phyloP scores from a whole-genome alignment of 352 stramenopile genomes.

The Pythium diclinum region DNA sequence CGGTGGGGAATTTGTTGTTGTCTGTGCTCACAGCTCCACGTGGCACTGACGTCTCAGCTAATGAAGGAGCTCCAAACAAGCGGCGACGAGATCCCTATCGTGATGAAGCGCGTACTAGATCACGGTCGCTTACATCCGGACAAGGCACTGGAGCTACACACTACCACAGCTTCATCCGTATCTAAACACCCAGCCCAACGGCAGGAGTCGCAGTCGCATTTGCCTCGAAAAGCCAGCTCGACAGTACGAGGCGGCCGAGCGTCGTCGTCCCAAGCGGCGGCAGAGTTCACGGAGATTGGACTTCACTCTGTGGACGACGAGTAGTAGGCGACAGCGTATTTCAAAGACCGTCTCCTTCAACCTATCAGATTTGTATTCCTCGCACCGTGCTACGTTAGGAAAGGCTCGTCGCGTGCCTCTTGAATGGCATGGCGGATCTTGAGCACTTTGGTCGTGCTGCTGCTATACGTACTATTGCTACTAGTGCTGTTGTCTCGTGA shows the following conservation, averaged over 20 bases:
- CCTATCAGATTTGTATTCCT: not conserved
- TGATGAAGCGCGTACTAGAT: slow-evolving; percentile 61
- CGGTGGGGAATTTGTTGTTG: not conserved
- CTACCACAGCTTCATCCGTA: not conserved
- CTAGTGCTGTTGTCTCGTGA: not conserved
- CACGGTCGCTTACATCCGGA: slow-evolving; percentile 36
- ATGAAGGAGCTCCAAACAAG: slow-evolving; percentile 43
- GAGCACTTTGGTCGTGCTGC: slow-evolving; percentile 40
- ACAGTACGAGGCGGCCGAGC: slow-evolving; percentile 9
- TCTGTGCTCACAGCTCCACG: slow-evolving; percentile 34
- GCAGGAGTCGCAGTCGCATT: not conserved
- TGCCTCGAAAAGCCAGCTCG: slow-evolving; percentile 2
- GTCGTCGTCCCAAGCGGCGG: slow-evolving; percentile 27
- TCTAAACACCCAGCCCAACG: not conserved
- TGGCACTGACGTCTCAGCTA: slow-evolving; percentile 40
- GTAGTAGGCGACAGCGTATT: not conserved
- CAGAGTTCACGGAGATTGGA: slow-evolving; percentile 63
- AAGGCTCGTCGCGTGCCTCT: slow-evolving; percentile 66
- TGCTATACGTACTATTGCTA: not conserved
- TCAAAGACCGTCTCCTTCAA: not conserved
- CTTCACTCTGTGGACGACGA: slow-evolving; percentile 42
- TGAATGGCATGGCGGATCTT: slow-evolving; percentile 73
- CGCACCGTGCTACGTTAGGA: slow-evolving; percentile 45
- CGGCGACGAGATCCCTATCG: slow-evolving; percentile 46
- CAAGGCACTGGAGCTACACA: slow-evolving; percentile 33